These are phyloP conservation scores for Microcyclospora pomicola DNA, from an alignment of 2,329 filamentous ascomycete genomes.

Conservation along the genomic window DNA sequence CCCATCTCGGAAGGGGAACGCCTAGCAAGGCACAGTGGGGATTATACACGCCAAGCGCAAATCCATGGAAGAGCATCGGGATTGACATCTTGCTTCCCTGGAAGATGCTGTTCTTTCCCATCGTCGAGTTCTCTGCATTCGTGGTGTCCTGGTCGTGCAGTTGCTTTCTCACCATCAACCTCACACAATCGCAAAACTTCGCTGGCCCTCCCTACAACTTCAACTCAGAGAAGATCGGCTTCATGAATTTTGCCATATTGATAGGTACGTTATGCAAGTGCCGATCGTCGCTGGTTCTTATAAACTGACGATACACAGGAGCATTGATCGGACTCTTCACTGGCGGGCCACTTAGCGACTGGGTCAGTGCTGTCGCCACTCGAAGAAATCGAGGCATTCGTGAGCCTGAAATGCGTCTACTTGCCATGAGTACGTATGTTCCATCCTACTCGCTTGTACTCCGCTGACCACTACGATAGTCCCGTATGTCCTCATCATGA, in stretches of 20 bases:
- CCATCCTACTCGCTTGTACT: not conserved
- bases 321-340: slow-evolving; percentile 41
- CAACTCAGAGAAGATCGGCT: slow-evolving; percentile 36
- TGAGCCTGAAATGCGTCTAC: slow-evolving; percentile 46
- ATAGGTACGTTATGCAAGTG: slow-evolving; percentile 9
- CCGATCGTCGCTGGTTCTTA: no score
- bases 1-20: slow-evolving; percentile 40
- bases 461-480: slow-evolving; percentile 26
- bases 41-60: slow-evolving; percentile 36
- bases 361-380: slow-evolving; percentile 42
- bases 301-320: slow-evolving; percentile 18
- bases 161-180: slow-evolving; percentile 45
- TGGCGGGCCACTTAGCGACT: slow-evolving; percentile 43
- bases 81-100: slow-evolving; percentile 47
- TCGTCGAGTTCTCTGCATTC: slow-evolving; percentile 49
- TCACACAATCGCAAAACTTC: slow-evolving; percentile 44
- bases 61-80: slow-evolving; percentile 34
- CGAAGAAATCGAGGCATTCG: slow-evolving; percentile 40
- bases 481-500: slow-evolving; percentile 43
- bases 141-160: slow-evolving; percentile 47
- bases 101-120: slow-evolving; percentile 49
- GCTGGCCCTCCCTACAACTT: slow-evolving; percentile 43
- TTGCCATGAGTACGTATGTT: slow-evolving; percentile 25
- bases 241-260: slow-evolving; percentile 45
- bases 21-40: slow-evolving; percentile 44